These are phyloP conservation scores for Thalassiosira hispida DNA, from an alignment of 352 stramenopile species.

Conservation along the genomic window DNA sequence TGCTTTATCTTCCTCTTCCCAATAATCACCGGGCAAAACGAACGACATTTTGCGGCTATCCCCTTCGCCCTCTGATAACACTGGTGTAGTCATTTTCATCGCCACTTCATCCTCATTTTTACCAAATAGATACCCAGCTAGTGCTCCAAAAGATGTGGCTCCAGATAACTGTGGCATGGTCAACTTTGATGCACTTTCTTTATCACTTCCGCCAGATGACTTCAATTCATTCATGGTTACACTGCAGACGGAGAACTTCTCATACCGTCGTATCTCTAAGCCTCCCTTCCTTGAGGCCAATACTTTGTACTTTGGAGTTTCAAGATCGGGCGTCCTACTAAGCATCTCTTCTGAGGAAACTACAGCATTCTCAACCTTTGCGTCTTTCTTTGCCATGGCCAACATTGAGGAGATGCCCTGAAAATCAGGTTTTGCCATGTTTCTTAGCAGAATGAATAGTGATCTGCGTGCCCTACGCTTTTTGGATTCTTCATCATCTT, in stretches of 20 bases:
- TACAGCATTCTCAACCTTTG: constrained; percentile 1
- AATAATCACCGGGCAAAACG: constrained; percentile 80
- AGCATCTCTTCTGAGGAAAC: constrained; percentile 30
- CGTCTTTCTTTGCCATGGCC: constrained; percentile 20
- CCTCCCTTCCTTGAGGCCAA: constrained; percentile 36
- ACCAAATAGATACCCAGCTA: constrained; percentile 84
- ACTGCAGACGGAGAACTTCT: constrained; percentile 76
- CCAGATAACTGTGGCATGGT: constrained; percentile 64
- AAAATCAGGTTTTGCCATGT: constrained; percentile 36
- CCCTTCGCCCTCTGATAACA: constrained; percentile 56
- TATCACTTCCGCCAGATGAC: constrained; percentile 25
- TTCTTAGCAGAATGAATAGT: constrained; percentile 40
- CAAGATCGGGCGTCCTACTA: constrained; percentile 52
- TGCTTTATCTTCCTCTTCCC: constrained; percentile 56
- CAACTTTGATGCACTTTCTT: constrained; percentile 56
- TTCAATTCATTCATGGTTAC: constrained; percentile 63
- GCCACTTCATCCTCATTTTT: constrained; percentile 74
- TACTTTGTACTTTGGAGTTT: constrained; percentile 82
- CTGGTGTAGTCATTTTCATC: constrained; percentile 87
- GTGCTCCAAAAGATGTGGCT: constrained; percentile 72
- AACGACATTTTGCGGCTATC: constrained; percentile 74
- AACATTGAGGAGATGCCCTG: constrained; percentile 24
- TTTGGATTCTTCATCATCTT: constrained; percentile 38
- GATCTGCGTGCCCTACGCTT: constrained; percentile 21
- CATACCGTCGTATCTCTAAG: constrained; percentile 78